These are phyloP conservation scores for Aspergillus sp. DNA, from an alignment of 2,329 filamentous ascomycete genomes.

Conservation along the genomic window DNA sequence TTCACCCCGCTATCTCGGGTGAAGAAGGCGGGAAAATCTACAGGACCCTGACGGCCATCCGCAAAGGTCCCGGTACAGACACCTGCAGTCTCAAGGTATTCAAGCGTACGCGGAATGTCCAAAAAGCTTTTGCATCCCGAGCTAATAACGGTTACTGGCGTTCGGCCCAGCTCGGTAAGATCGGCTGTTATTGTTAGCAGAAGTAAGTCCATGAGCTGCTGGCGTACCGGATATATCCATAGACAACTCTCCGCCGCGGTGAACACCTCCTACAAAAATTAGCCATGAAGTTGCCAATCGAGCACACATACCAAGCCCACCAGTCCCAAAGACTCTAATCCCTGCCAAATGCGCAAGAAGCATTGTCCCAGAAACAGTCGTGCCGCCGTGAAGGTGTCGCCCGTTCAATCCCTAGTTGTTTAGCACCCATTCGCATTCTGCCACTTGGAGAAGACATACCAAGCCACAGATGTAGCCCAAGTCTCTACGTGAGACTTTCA, in stretches of 20 bases:
- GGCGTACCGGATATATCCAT: conserved; percentile 73
- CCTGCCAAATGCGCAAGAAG: conserved; percentile 75
- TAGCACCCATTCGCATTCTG: background rate
- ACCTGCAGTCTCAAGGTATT: conserved; percentile 62
- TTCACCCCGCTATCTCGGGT: conserved; percentile 73
- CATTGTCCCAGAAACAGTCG: conserved; percentile 90
- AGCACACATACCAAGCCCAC: conserved; percentile 56
- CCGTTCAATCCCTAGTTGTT: conserved; percentile 51
- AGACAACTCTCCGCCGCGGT: conserved; percentile 73
- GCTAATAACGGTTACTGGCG: conserved; percentile 76
- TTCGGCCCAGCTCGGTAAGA: conserved; percentile 84
- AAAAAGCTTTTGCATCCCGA: conserved; percentile 94
- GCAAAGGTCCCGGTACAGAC: conserved; percentile 84
- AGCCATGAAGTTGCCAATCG: conserved; percentile 7
- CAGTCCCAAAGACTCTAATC: conserved; percentile 88
- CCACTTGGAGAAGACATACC: conserved; percentile 39
- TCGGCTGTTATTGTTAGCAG: conserved; percentile 50
- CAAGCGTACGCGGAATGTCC: conserved; percentile 80
- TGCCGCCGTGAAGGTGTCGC: conserved; percentile 70
- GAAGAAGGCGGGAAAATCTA: conserved; percentile 92
- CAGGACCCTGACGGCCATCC: conserved; percentile 59
- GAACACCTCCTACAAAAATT: conserved; percentile 58
- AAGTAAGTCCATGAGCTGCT: no score
- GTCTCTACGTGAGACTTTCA: conserved; percentile 82
- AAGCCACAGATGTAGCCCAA: conserved; percentile 71